Evolutionary conservation across 441 rosid genomes (phyloP), one percentile per base, ranked within the genome.

Genomic region (Arabidopsis lyrata): DNA sequence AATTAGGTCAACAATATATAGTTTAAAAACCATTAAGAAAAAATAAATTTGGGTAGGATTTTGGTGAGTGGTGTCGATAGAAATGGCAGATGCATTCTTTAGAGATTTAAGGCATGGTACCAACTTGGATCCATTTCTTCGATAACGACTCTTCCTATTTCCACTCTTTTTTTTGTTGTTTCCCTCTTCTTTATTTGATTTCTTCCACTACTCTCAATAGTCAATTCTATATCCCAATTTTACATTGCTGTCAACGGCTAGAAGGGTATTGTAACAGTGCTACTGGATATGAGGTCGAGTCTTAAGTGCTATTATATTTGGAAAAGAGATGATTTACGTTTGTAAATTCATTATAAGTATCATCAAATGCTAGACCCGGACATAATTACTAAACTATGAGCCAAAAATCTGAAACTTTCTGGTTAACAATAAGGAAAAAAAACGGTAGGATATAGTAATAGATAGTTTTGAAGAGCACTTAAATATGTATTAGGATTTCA

Each of bases 91-190:
- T 48, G 61, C 59, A 50, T 64, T 24, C 66, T 74, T 60, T 36
- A 69, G 7, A 58, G 11, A 31, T 58, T 59, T 50, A 66, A 59
- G 62, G 34, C 10, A 66, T 66, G 52, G 58, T 74, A 58, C 72
- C 54, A 58, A 66, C 73, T 22, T 58, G 78, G 78, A 48, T 66
- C 55, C 55, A 8, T 66, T 74, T 57, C 72, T 66, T 60, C 12
- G 73, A 59, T 49, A 50, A 74, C 20, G 78, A 58, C 73, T 67
- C 54, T 58, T 66, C 55, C 45, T 16, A 73, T 73, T 47, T 56
- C 66, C 77, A 63, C 38, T 41, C 8, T 35, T 36, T 55, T 8
- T 16, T 41, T 53, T 20, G n/a, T 32, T 29, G 18, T 56, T 32
- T 68, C 64, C 35, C 24, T 42, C 56, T 56, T 48, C 24, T 48